Percentiles rank a stretch among this genome's conserved stretches.
These are phyloP conservation scores for Sphaerulina populicola DNA, from an alignment of 2,329 filamentous ascomycete species.

Conservation along the genomic window DNA sequence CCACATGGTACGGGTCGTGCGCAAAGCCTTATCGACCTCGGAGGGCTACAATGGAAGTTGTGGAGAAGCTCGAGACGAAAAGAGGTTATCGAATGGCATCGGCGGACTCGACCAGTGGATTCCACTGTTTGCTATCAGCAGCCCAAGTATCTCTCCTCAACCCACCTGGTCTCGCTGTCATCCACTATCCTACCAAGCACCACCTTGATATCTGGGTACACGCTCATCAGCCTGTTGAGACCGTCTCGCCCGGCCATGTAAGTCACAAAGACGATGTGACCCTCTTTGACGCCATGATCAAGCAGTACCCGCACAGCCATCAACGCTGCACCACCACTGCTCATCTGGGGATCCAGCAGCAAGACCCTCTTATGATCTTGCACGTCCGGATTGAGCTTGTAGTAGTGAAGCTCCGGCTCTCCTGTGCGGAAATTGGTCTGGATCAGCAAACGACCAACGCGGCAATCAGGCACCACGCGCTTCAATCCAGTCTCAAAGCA, in stretches of 20 bases:
- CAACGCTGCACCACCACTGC: constrained; percentile 71
- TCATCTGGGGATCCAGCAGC: constrained; percentile 89
- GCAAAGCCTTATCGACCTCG: no score
- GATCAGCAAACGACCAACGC: constrained; percentile 79
- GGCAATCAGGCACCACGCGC: constrained; percentile 85
- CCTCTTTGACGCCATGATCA: constrained; percentile 80
- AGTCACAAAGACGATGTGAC: constrained; percentile 83
- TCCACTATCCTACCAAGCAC: constrained; percentile 75
- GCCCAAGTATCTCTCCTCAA: constrained; percentile 84
- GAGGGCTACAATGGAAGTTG: background rate
- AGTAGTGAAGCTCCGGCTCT: constrained; percentile 87
- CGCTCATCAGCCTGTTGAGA: constrained; percentile 73
- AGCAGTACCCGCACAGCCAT: constrained; percentile 97
- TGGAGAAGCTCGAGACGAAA: background rate
- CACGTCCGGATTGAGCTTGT: constrained; percentile 69
- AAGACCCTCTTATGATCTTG: constrained; percentile 69
- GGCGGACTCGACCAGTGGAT: background rate
- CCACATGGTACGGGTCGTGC: no score
- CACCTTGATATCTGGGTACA: constrained; percentile 79
- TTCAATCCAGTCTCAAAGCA: constrained; percentile 81
- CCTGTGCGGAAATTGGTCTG: constrained; percentile 73
- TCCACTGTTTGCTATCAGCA: constrained; percentile 46
- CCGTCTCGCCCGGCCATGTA: constrained; percentile 82
- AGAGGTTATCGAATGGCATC: background rate
- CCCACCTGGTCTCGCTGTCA: constrained; percentile 79